Evolutionary conservation across 192 early-diverging fungal species (phyloP).

Genomic region (Entophlyctis luteolus): DNA sequence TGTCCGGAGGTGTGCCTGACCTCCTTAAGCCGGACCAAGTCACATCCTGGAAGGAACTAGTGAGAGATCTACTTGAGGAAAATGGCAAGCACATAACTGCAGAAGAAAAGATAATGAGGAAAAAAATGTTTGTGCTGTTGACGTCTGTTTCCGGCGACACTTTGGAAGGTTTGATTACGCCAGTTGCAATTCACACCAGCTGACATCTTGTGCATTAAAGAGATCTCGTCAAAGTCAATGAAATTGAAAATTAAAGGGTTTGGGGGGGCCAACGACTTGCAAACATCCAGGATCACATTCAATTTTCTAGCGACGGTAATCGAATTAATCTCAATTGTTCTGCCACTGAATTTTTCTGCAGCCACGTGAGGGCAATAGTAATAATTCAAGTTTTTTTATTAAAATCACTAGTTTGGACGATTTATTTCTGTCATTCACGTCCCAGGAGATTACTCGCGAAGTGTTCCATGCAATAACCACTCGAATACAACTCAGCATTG

Average conservation of each 20-base stretch:
- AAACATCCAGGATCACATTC: not conserved
- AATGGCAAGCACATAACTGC: not conserved
- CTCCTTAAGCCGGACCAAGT: slow-evolving; percentile 15
- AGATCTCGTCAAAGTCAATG: slow-evolving; percentile 5
- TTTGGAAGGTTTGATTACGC: slow-evolving; percentile 7
- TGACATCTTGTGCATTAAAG: no score
- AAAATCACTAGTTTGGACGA: no score
- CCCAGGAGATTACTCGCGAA: slow-evolving; percentile 25
- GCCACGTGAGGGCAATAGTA: no score
- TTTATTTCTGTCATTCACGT: slow-evolving; percentile 36
- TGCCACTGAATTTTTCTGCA: no score
- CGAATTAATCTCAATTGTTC: not conserved
- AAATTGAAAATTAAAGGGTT: not conserved
- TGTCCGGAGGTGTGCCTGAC: slow-evolving; percentile 19
- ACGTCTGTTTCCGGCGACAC: slow-evolving; percentile 6
- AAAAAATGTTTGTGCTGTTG: slow-evolving; percentile 27
- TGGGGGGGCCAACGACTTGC: not conserved
- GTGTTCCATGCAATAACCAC: slow-evolving; percentile 10
- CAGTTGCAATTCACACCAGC: not conserved
- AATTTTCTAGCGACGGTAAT: slow-evolving; percentile 20
- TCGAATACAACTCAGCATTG: not conserved
- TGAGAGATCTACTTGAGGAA: slow-evolving; percentile 9
- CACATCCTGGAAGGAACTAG: slow-evolving; percentile 20
- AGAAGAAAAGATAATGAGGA: slow-evolving; percentile 24
- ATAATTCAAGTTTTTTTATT: no score